phyloP scores from a whole-genome alignment of 495 filamentous ascomycete species.

The Aspergillus biplanus region DNA sequence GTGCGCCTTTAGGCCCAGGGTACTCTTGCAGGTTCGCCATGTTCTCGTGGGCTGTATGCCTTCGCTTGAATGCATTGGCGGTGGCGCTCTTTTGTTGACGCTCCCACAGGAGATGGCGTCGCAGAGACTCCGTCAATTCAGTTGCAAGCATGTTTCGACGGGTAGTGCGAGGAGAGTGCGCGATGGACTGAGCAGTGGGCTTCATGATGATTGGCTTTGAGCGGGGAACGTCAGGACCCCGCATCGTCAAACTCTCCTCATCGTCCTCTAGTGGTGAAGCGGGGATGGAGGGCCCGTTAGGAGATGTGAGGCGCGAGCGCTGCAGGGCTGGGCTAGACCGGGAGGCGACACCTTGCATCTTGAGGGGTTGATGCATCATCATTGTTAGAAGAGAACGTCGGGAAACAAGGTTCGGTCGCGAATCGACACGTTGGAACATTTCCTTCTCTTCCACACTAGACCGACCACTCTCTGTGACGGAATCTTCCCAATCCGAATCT shows the following conservation, averaged over 20 bases:
- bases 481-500: slow-evolving; percentile 89
- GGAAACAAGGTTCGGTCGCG: slow-evolving; percentile 80
- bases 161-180: slow-evolving; percentile 87
- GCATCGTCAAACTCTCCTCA: slow-evolving; percentile 72
- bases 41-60: slow-evolving; percentile 83
- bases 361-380: slow-evolving; percentile 73
- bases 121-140: slow-evolving; percentile 82
- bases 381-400: slow-evolving; percentile 87
- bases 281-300: slow-evolving; percentile 72
- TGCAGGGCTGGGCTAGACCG: slow-evolving; percentile 83
- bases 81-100: slow-evolving; percentile 89
- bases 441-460: slow-evolving; percentile 78
- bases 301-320: slow-evolving; percentile 72
- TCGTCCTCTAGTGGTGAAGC: slow-evolving; percentile 72
- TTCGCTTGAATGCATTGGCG: slow-evolving; percentile 84
- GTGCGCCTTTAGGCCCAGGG: slow-evolving; percentile 50
- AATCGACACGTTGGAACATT: slow-evolving; percentile 89
- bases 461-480: slow-evolving; percentile 81
- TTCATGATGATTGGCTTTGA: slow-evolving; percentile 88
- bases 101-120: slow-evolving; percentile 81
- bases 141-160: slow-evolving; percentile 95
- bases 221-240: slow-evolving; percentile 70
- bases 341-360: slow-evolving; percentile 53
- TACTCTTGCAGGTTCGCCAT: slow-evolving; percentile 81
- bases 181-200: slow-evolving; percentile 58